Evolutionary conservation across 208 protist genomes (phyloP), one percentile per base, ranked within the genome.

Genomic region (Kentomonas sorsogonicus): DNA sequence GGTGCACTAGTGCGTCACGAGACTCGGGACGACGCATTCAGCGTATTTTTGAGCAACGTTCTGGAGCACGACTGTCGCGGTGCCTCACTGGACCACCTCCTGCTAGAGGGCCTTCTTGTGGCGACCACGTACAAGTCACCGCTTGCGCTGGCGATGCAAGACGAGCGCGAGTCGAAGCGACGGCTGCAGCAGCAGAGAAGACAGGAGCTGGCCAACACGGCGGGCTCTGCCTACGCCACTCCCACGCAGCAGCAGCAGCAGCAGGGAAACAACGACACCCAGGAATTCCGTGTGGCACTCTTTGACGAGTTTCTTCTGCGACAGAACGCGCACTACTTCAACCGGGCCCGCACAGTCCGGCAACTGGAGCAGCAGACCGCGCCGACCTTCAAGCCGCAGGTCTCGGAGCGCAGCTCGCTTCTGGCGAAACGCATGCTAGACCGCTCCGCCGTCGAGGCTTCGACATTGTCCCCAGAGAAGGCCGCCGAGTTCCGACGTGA

Each of bases 271-370:
- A 18, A 0, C 16, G 0, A 26, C 25, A 22, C 22, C 16, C n/a
- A n/a, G 10, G 47, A 65, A 11, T 78, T 78, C 43, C 74, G 74
- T 39, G 59, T 81, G 26, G 67, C 72, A 13, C 75, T 73, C 20
- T 88, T 91, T 63, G 74, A 87, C n/a, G 78, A 88, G 40, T 93
- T 93, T 73, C 71, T 90, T 15, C 55, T 77, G 0, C 79, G 86
- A 0, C 86, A 93, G 43, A 80, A 87, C 50, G 76, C 60, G 18
- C 72, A 90, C 63, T 66, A 80, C 38, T 53, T 68, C 10, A 77
- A 75, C 33, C 68, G 76, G 22, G 45, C 57, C 20, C 82, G 75
- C 27, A 63, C 58, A 29, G 50, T 89, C 11, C 62, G 56, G 25
- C 40, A 78, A 11, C 30, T 93, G 25, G 72, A 75, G 61, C 43